A percentile compares a stretch with the other conserved stretches of the same genome.
These are phyloP conservation scores for Nepenthes alata DNA, from an alignment of 179 eudicot species.

Conservation along the genomic window DNA sequence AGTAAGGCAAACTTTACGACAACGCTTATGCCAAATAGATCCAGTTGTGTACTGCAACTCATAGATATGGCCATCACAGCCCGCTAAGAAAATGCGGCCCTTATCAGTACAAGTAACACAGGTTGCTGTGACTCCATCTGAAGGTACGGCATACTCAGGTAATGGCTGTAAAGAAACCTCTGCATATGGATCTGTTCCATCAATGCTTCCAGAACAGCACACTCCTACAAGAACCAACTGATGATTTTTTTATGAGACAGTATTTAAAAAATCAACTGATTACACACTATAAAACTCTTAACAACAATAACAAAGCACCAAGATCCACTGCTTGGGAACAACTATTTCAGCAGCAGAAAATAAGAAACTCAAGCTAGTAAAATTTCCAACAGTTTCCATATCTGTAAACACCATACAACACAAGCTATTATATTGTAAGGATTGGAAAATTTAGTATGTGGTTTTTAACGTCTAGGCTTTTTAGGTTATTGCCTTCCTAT, in stretches of 20 bases:
- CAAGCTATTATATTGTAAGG: no score
- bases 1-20: slow-evolving; percentile 95
- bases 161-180: slow-evolving; percentile 85
- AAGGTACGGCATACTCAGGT: slow-evolving; percentile 79
- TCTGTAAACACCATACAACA: no score
- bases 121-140: slow-evolving; percentile 95
- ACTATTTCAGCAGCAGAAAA: no score
- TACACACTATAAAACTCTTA: neutral
- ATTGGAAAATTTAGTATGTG: no score
- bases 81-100: slow-evolving; percentile 86
- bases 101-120: slow-evolving; percentile 72
- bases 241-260: slow-evolving; percentile 20
- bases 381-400: no score
- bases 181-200: slow-evolving; percentile 87
- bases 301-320: neutral
- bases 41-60: slow-evolving; percentile 84
- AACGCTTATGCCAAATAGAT: slow-evolving; percentile 86
- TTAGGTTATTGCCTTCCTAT: no score
- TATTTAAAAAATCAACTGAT: neutral
- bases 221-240: slow-evolving; percentile 94
- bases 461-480: no score
- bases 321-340: neutral
- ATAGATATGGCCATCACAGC: slow-evolving; percentile 94
- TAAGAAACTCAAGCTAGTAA: no score
- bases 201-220: slow-evolving; percentile 84